phyloP scores from a whole-genome alignment of 2,329 filamentous ascomycete genomes.

The Aspergillus nomiae region DNA sequence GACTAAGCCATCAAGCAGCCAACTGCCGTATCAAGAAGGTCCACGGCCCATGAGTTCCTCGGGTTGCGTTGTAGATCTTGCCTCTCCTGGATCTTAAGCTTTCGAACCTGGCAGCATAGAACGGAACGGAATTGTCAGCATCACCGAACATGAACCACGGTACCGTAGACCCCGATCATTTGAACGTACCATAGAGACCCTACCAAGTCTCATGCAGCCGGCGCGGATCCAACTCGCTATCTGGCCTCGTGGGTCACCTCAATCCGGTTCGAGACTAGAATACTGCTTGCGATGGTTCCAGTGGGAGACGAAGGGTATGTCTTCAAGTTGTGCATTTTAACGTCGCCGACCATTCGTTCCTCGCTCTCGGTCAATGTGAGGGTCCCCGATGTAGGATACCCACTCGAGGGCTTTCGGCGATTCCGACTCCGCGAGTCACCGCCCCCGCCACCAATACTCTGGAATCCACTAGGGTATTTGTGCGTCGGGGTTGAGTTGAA shows the following conservation, averaged over 20 bases:
- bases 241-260: conserved; percentile 34
- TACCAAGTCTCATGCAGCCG: background rate
- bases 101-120: too few relatives aligned
- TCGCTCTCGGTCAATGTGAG: conserved; percentile 48
- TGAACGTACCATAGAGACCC: too few relatives aligned
- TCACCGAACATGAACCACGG: background rate
- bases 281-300: conserved; percentile 27
- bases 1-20: too few relatives aligned
- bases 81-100: background rate
- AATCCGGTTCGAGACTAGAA: conserved; percentile 48
- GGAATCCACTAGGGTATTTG: conserved; percentile 38
- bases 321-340: conserved; percentile 44
- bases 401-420: conserved; percentile 33
- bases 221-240: background rate
- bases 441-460: conserved; percentile 27
- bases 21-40: too few relatives aligned
- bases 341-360: conserved; percentile 48
- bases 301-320: conserved; percentile 17
- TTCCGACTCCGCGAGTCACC: conserved; percentile 29
- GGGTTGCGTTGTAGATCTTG: background rate
- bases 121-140: too few relatives aligned
- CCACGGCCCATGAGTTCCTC: too few relatives aligned
- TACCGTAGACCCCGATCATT: background rate
- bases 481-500: conserved; percentile 43
- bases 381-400: conserved; percentile 37